Evolutionary conservation across 352 stramenopile genomes (phyloP).

Genomic region (Pythium plurisporium): DNA sequence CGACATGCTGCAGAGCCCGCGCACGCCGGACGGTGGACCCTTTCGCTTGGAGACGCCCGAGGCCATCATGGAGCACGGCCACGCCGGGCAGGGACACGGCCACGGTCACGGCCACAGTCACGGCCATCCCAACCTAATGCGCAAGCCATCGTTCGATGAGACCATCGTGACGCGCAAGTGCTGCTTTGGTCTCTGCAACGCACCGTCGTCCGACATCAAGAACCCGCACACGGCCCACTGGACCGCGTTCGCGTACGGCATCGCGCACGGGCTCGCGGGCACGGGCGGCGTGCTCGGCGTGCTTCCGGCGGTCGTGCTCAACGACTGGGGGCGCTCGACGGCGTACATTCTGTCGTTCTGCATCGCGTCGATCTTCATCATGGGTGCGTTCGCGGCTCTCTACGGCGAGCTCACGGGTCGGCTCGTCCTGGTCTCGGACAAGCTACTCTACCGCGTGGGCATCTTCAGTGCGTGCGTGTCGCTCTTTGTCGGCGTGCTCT

Average conservation of each 20-base stretch:
- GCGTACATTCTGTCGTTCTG: slow-evolving; percentile 77
- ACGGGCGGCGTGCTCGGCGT: slow-evolving; percentile 51
- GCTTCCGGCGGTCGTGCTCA: slow-evolving; percentile 65
- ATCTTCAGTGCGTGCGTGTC: slow-evolving; percentile 38
- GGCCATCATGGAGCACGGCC: slow-evolving; percentile 14
- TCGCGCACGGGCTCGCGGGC: slow-evolving; percentile 69
- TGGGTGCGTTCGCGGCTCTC: slow-evolving; percentile 62
- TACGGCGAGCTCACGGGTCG: slow-evolving; percentile 47
- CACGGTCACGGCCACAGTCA: slow-evolving; percentile 4
- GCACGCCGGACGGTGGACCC: slow-evolving; percentile 8
- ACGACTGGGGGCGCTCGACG: slow-evolving; percentile 36
- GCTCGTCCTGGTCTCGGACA: slow-evolving; percentile 22
- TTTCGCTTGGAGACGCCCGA: slow-evolving; percentile 18
- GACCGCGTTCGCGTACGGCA: slow-evolving; percentile 54
- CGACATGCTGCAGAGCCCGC: slow-evolving; percentile 12
- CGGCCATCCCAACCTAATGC: slow-evolving; percentile 3
- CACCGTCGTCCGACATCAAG: slow-evolving; percentile 44
- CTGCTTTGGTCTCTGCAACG: slow-evolving; percentile 35
- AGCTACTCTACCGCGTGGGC: slow-evolving; percentile 32
- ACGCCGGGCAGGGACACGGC: background rate
- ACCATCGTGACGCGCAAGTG: slow-evolving; percentile 32
- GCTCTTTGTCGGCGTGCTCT: slow-evolving; percentile 39
- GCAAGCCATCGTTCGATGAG: slow-evolving; percentile 30
- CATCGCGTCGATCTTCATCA: slow-evolving; percentile 60
- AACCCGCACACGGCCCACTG: slow-evolving; percentile 23